A percentile compares a stretch with the other conserved stretches of the same genome.
phyloP scores from a whole-genome alignment of 2,329 filamentous ascomycete species.

The Cladosporium sphaerospermum region DNA sequence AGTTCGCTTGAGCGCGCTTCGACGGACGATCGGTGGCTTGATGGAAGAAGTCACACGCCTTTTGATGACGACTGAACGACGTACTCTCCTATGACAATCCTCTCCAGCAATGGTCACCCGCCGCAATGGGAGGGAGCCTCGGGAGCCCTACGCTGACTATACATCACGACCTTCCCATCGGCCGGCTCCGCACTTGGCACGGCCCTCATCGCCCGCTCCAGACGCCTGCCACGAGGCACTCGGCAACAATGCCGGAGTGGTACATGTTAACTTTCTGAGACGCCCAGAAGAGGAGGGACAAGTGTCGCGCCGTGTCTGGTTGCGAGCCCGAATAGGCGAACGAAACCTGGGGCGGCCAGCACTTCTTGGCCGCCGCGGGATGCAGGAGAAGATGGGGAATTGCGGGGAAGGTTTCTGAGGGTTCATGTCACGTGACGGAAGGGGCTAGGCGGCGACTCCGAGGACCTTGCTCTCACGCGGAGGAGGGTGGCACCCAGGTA shows the following conservation, averaged over 20 bases:
- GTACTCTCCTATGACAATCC: background rate
- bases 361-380: too few species aligned
- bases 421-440: conserved; percentile 1
- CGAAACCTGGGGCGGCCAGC: background rate
- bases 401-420: conserved; percentile 9
- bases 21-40: background rate
- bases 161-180: conserved; percentile 3
- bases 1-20: conserved; percentile 63
- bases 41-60: conserved; percentile 13
- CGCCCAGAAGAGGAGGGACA: background rate
- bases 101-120: background rate
- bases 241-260: background rate
- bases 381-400: background rate
- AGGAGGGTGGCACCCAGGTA: conserved; percentile 1
- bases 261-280: background rate
- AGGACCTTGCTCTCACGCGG: background rate
- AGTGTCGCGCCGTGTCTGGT: background rate
- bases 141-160: background rate
- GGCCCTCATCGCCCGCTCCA: conserved; percentile 3
- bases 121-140: background rate
- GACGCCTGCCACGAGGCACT: conserved; percentile 8
- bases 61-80: background rate
- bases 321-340: background rate
- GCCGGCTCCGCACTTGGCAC: conserved; percentile 6
- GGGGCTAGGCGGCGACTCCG: background rate